These are phyloP conservation scores for Fusarium multiceps DNA, from an alignment of 2,329 filamentous ascomycete genomes.

Conservation along the genomic window DNA sequence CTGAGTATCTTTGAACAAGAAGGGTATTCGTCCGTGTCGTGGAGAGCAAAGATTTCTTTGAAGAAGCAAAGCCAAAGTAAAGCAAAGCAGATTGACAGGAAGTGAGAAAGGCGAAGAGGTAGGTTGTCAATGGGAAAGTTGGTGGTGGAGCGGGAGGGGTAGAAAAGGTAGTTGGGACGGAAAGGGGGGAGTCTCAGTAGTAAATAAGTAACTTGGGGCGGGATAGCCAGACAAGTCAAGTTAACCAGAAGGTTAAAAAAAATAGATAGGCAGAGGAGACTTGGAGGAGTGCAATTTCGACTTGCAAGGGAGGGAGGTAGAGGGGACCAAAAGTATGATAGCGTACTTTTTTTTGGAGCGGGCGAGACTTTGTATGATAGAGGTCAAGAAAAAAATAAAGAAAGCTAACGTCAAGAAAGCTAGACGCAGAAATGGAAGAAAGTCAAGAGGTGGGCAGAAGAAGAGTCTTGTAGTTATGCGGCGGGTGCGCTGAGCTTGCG, in stretches of 20 bases:
- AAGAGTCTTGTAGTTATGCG: conserved; percentile 38
- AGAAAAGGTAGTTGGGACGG: conserved; percentile 38
- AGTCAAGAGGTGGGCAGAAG: conserved; percentile 28
- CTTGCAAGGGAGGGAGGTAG: conserved; percentile 28
- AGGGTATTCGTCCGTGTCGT: conserved; percentile 21
- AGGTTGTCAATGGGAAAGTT: conserved; percentile 43
- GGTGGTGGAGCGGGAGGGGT: conserved; percentile 47
- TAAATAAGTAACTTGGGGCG: conserved; percentile 41
- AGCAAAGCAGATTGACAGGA: conserved; percentile 23
- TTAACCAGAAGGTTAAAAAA: conserved; percentile 31
- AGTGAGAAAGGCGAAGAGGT: conserved; percentile 38
- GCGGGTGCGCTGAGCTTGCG: conserved; percentile 18
- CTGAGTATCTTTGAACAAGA: conserved; percentile 13
- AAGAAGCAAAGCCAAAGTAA: conserved; percentile 1
- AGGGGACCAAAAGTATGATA: conserved; percentile 35
- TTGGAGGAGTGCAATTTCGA: conserved; percentile 37
- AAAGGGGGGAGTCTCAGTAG: conserved; percentile 45
- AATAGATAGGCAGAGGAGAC: conserved; percentile 21
- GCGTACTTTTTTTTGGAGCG: conserved; percentile 33
- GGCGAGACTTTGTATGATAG: conserved; percentile 33
- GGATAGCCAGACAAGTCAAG: neutral
- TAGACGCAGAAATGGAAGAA: conserved; percentile 22
- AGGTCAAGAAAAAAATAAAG: conserved; percentile 5
- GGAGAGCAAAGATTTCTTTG: conserved; percentile 24
- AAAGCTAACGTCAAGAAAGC: conserved; percentile 40